phyloP scores from a whole-genome alignment of 441 rosid genomes.

The Erodium moschatum region DNA sequence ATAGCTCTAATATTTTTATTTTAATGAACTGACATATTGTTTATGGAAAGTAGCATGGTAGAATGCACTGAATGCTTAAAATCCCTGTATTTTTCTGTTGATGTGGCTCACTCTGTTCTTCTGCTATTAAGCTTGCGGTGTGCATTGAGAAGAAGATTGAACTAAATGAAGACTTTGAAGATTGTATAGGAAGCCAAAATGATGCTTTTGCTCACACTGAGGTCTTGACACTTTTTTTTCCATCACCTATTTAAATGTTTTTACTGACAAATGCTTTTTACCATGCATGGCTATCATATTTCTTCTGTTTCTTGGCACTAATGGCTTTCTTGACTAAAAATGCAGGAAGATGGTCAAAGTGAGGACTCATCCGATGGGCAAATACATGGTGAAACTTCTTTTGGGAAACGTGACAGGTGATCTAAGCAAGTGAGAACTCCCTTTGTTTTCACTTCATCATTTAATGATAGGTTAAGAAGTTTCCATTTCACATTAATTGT shows the following conservation, averaged over 20 bases:
- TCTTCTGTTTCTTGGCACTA: conserved; percentile 18
- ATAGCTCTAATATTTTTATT: background rate
- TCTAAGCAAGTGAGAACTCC: conserved; percentile 77
- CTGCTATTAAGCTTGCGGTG: conserved; percentile 68
- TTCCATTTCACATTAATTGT: background rate
- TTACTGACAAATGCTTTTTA: conserved; percentile 20
- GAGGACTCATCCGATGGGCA: conserved; percentile 26
- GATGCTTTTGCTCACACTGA: conserved; percentile 30
- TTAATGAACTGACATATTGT: background rate
- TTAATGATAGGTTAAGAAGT: background rate
- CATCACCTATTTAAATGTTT: conserved; percentile 16
- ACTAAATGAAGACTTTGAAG: conserved; percentile 73
- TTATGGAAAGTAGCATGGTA: conserved; percentile 14
- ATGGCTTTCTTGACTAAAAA: conserved; percentile 25
- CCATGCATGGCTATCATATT: background rate
- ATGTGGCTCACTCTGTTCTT: conserved; percentile 20
- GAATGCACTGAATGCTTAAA: conserved; percentile 10
- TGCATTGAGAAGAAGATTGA: conserved; percentile 88
- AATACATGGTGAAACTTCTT: conserved; percentile 30
- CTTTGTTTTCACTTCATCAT: conserved; percentile 37
- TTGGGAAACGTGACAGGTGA: conserved; percentile 81
- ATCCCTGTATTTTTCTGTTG: conserved; percentile 3
- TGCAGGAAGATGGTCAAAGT: conserved; percentile 55
- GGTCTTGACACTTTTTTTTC: conserved; percentile 31
- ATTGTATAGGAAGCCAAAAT: conserved; percentile 69